Conservation (phyloP, 306 rosid species). For the Hippophae rhamnoides region DNA sequence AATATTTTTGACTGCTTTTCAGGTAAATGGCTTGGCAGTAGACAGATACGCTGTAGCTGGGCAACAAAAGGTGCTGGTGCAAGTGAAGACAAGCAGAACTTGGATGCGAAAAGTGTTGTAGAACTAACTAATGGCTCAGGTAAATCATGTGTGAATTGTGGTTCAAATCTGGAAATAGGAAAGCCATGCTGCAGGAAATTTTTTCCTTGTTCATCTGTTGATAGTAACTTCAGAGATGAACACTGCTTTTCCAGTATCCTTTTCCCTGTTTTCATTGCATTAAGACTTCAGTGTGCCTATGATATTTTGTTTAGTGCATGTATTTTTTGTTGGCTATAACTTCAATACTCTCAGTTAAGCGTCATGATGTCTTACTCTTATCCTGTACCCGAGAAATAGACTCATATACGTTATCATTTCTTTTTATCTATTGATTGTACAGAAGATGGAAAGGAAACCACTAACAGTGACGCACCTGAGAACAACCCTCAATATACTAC, state of each 20-base stretch:
- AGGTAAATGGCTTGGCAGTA: conserved; percentile 21
- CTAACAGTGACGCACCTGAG: conserved; percentile 38
- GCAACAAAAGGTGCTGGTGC: no score
- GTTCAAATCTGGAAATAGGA: not conserved
- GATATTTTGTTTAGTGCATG: no score
- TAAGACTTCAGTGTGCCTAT: no score
- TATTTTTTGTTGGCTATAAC: not conserved
- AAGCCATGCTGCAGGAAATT: conserved; percentile 1
- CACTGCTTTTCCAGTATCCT: no score
- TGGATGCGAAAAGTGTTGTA: conserved; percentile 60
- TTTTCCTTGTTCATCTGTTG: conserved; percentile 1
- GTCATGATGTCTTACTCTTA: not conserved
- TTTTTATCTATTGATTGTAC: conserved; percentile 23
- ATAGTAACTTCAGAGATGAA: no score
- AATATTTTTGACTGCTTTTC: no score
- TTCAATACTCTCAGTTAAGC: not conserved
- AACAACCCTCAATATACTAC: no score
- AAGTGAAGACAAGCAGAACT: conserved; percentile 26
- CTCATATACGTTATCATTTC: conserved; percentile 1
- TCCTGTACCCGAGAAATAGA: not conserved
- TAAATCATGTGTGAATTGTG: conserved; percentile 29
- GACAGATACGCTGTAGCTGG: no score
- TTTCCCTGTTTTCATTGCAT: no score
- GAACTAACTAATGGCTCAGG: conserved; percentile 78
- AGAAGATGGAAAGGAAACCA: conserved; percentile 73